A percentile compares a stretch with the other conserved stretches of the same genome.
phyloP scores from a whole-genome alignment of 148 eudicot species.

The Diospyros kaki region DNA sequence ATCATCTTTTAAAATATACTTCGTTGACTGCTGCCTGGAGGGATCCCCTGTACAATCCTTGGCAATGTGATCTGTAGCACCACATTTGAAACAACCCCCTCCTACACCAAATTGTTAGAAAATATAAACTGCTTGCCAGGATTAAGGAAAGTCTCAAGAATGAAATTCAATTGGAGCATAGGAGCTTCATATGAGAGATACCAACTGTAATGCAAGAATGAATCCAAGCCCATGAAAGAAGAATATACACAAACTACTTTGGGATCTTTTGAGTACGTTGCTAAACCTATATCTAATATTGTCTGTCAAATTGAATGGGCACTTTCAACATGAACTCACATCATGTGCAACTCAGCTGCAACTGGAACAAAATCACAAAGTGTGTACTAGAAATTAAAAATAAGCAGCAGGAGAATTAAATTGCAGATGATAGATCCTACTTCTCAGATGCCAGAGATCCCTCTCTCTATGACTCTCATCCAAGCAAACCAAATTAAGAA shows the following conservation, averaged over 20 bases:
- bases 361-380: neutral
- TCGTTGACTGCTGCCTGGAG: conserved; percentile 35
- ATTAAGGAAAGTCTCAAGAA: neutral
- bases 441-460: neutral
- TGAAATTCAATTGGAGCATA: neutral
- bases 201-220: neutral
- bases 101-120: conserved; percentile 32
- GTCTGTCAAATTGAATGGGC: neutral
- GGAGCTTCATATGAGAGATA: neutral
- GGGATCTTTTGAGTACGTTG: neutral
- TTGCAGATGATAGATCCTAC: neutral
- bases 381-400: neutral
- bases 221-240: neutral
- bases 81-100: conserved; percentile 90
- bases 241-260: neutral
- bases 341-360: neutral
- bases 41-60: conserved; percentile 70
- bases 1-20: conserved; percentile 61
- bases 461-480: neutral
- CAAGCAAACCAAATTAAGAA: neutral
- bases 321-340: neutral
- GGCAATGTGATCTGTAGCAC: conserved; percentile 79
- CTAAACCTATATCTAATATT: neutral
- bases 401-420: neutral
- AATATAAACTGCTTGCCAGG: neutral